These are phyloP conservation scores for Camellia sinensis DNA, from an alignment of 148 eudicot genomes.

Conservation along the genomic window DNA sequence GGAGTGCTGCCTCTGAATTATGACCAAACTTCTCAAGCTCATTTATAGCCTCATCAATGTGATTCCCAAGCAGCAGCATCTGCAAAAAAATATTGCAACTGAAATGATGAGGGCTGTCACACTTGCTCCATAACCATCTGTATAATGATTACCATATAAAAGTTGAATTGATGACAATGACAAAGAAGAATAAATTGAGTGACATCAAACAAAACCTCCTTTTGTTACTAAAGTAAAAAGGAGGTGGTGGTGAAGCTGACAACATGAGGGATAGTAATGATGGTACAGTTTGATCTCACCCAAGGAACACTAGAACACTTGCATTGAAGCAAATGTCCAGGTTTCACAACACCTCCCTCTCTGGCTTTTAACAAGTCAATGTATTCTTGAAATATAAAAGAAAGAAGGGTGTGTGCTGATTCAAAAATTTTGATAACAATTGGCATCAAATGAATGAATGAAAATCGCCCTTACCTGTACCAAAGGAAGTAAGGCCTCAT, in stretches of 20 bases:
- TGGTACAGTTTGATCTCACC: neutral
- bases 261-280: neutral
- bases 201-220: slow-evolving; percentile 3
- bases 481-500: slow-evolving; percentile 71
- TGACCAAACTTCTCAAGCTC: slow-evolving; percentile 48
- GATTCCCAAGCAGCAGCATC: slow-evolving; percentile 69
- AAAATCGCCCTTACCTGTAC: slow-evolving; percentile 51
- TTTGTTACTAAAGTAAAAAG: neutral
- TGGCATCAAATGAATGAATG: neutral
- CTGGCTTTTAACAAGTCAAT: neutral
- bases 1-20: slow-evolving; percentile 36
- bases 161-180: neutral
- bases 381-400: neutral
- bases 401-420: neutral
- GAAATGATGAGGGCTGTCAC: neutral
- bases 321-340: neutral
- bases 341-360: neutral
- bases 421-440: neutral
- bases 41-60: slow-evolving; percentile 57
- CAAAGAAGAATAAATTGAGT: neutral
- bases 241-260: slow-evolving; percentile 10
- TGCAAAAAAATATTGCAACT: slow-evolving; percentile 19
- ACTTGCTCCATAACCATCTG: neutral
- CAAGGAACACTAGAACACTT: neutral
- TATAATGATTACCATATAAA: neutral